Evolutionary conservation across 495 filamentous ascomycete species (phyloP).

Genomic region (Xylaria longipes): DNA sequence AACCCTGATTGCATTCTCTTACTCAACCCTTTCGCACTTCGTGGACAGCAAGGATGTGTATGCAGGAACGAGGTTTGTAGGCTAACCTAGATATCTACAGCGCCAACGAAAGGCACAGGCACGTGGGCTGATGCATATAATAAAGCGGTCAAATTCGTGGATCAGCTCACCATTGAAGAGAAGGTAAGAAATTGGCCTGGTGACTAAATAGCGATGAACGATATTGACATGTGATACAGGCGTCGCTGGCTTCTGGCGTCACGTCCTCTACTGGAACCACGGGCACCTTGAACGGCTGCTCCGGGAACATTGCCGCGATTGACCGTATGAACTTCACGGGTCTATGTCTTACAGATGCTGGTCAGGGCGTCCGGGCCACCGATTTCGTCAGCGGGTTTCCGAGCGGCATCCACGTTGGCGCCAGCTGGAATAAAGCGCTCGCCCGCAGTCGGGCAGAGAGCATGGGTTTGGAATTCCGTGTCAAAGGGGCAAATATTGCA

Average conservation of each 20-base stretch:
- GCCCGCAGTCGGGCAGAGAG: slow-evolving; percentile 42
- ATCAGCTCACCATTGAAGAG: slow-evolving; percentile 80
- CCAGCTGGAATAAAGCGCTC: slow-evolving; percentile 52
- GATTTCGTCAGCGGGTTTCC: slow-evolving; percentile 57
- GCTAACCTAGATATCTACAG: slow-evolving; percentile 51
- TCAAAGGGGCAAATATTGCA: slow-evolving; percentile 61
- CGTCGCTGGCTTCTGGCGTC: slow-evolving; percentile 53
- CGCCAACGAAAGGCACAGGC: slow-evolving; percentile 49
- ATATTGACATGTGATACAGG: slow-evolving; percentile 34
- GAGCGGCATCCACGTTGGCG: slow-evolving; percentile 50
- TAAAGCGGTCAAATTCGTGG: slow-evolving; percentile 78
- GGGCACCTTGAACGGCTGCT: slow-evolving; percentile 48
- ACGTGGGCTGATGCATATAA: slow-evolving; percentile 77
- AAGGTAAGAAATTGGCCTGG: slow-evolving; percentile 66
- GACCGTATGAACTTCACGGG: slow-evolving; percentile 56
- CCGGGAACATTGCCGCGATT: slow-evolving; percentile 47
- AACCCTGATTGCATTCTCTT: not conserved
- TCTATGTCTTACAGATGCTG: slow-evolving; percentile 58
- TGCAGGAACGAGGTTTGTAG: not conserved
- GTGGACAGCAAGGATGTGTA: slow-evolving; percentile 19
- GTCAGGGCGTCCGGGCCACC: slow-evolving; percentile 54
- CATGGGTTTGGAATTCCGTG: slow-evolving; percentile 53
- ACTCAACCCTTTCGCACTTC: not conserved
- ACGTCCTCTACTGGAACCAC: slow-evolving; percentile 38
- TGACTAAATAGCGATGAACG: not conserved